Percentiles rank a stretch among this genome's conserved stretches.
These are phyloP conservation scores for Kokia cookei DNA, from an alignment of 441 rosid species.

Conservation along the genomic window DNA sequence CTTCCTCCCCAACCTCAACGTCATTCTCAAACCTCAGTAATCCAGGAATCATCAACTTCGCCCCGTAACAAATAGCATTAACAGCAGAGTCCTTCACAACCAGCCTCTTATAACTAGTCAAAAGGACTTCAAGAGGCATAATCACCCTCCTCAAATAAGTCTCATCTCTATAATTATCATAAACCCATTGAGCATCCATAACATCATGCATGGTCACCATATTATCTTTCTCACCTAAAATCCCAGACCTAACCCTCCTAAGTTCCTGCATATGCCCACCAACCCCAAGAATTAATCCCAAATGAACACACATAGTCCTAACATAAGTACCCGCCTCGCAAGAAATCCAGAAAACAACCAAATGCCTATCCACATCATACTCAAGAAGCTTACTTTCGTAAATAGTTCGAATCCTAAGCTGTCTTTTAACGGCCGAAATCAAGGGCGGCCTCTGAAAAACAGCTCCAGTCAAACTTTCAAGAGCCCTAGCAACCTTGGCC, in stretches of 20 bases:
- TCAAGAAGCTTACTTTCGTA: constrained; percentile 84
- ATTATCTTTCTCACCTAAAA: constrained; percentile 80
- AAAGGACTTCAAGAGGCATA: constrained; percentile 81
- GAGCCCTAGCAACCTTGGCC: constrained; percentile 80
- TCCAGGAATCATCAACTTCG: constrained; percentile 90
- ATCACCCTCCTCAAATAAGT: constrained; percentile 72
- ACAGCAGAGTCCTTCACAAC: constrained; percentile 92
- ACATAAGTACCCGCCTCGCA: constrained; percentile 96
- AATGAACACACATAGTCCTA: constrained; percentile 87
- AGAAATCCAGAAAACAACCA: constrained; percentile 93
- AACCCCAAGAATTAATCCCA: constrained; percentile 84
- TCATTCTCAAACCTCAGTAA: constrained; percentile 88
- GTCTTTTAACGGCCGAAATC: constrained; percentile 87
- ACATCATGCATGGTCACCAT: constrained; percentile 97
- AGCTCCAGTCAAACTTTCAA: constrained; percentile 83
- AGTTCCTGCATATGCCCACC: constrained; percentile 96
- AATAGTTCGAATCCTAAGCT: constrained; percentile 87
- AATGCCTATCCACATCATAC: constrained; percentile 71
- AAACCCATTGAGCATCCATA: constrained; percentile 84
- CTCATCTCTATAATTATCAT: constrained; percentile 61
- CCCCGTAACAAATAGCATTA: constrained; percentile 90
- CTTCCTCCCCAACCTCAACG: constrained; percentile 79
- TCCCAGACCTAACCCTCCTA: constrained; percentile 91
- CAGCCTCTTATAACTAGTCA: constrained; percentile 89
- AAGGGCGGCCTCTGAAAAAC: constrained; percentile 86